Evolutionary conservation across 352 stramenopile species (phyloP).

Genomic region (Pythium grandisporangium): DNA sequence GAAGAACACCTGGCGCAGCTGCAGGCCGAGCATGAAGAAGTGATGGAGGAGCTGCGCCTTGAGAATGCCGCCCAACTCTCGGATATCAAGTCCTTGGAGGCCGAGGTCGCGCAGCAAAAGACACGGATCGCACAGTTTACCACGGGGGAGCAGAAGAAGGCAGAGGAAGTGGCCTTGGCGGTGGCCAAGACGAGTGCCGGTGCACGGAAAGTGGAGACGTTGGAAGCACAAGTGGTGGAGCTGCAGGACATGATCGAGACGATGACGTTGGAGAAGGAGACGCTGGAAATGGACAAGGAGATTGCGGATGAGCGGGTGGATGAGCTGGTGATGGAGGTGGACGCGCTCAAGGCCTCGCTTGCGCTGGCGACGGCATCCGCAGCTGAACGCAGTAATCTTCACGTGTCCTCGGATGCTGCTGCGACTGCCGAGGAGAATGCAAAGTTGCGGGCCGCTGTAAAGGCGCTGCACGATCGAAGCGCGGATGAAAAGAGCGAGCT

Average conservation of each 20-base stretch:
- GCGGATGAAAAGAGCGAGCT: conserved; percentile 75
- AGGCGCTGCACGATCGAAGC: conserved; percentile 72
- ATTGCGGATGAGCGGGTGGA: conserved; percentile 80
- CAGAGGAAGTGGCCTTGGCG: conserved; percentile 61
- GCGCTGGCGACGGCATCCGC: conserved; percentile 34
- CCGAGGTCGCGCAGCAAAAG: conserved; percentile 63
- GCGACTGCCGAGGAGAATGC: conserved; percentile 74
- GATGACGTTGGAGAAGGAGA: conserved; percentile 82
- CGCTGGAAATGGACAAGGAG: conserved; percentile 83
- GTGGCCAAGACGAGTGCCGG: conserved; percentile 61
- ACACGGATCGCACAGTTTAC: conserved; percentile 55
- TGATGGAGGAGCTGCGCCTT: conserved; percentile 39
- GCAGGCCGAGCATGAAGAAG: conserved; percentile 38
- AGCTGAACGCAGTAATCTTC: conserved; percentile 25
- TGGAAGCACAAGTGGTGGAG: conserved; percentile 60
- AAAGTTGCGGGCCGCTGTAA: conserved; percentile 73
- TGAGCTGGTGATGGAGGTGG: conserved; percentile 58
- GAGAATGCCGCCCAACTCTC: conserved; percentile 51
- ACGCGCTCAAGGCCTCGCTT: conserved; percentile 61
- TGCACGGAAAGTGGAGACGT: conserved; percentile 54
- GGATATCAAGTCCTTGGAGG: conserved; percentile 53
- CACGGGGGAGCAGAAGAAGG: conserved; percentile 61
- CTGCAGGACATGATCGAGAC: conserved; percentile 80
- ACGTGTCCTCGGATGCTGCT: conserved; percentile 13
- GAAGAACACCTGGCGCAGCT: conserved; percentile 56